Evolutionary conservation across 2,329 filamentous ascomycete species (phyloP), one percentile per base, ranked within the genome.

Genomic region (Phyllosticta citriasiana): DNA sequence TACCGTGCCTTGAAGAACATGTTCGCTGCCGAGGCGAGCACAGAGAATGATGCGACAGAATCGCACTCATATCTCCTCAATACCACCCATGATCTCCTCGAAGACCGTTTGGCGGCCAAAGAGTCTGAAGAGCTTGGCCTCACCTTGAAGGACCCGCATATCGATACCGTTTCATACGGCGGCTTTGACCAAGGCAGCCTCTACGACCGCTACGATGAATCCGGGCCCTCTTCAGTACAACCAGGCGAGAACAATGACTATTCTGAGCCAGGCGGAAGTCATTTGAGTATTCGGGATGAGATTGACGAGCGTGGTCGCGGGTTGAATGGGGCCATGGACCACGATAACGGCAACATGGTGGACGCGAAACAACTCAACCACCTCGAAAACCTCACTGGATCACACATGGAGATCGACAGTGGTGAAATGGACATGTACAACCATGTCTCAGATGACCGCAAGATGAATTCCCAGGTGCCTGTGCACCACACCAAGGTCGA

Each of bases 141-240:
- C 35, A 55, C 55, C 30, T 33, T 62, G 62, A 75, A 74, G 66
- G 64, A 65, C 60, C 65, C 67, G 57, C 66, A 68, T 55, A 65
- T 67, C 63, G 60, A 63, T 57, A 60, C 63, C 25, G 63, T 67
- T 60, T 64, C 70, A 33, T 70, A 73, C 63, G 62, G 69, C 59
- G 68, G 67, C 63, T 70, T 74, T 67, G 69, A 71, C 66, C 69
- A 69, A 65, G 63, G 74, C 51, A 57, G 55, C 35, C 55, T 65
- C 55, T 68, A 65, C 62, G 65, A 67, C 62, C 71, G 67, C 62
- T 75, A 74, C 69, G 69, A 70, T 67, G 73, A 74, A 66, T 75
- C 73, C 27, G 69, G 68, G 61, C 65, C 71, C 63, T 75, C 73
- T 63, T 75, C 73, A 65, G 68, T 72, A 66, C 73, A 74, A 63